Conservation (phyloP, 2,329 filamentous ascomycete genomes). For the Proliferodiscus dingleyae region DNA sequence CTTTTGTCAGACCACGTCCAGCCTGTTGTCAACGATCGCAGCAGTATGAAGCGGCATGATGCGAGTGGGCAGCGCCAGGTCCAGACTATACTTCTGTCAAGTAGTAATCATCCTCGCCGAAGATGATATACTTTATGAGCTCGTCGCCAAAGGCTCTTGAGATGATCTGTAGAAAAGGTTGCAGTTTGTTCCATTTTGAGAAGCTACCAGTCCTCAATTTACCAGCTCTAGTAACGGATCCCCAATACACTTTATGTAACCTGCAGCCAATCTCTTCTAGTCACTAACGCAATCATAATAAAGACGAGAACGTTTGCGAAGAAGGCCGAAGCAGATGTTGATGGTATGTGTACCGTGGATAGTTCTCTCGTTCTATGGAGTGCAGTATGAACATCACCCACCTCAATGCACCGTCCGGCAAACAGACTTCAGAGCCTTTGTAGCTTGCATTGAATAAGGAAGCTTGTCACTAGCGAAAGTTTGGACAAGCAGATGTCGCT, state of each 20-base stretch:
- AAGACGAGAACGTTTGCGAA: conserved; percentile 12
- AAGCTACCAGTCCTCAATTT: conserved; percentile 11
- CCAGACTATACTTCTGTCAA: conserved; percentile 11
- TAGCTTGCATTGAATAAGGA: conserved; percentile 11
- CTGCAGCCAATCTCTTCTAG: conserved; percentile 6
- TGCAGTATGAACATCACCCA: conserved; percentile 4
- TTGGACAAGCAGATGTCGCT: conserved; percentile 13
- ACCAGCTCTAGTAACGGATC: conserved; percentile 10
- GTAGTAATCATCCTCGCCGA: conserved; percentile 12
- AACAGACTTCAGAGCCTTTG: conserved; percentile 11
- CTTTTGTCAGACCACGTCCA: too few species aligned
- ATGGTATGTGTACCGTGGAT: conserved; percentile 12
- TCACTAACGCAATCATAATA: conserved; percentile 8
- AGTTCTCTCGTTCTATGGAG: conserved; percentile 10
- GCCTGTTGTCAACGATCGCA: too few species aligned
- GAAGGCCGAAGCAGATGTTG: conserved; percentile 12
- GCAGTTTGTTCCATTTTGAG: conserved; percentile 8
- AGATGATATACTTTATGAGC: conserved; percentile 11
- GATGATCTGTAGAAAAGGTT: conserved; percentile 8
- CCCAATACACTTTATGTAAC: conserved; percentile 9
- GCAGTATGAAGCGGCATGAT: too few species aligned
- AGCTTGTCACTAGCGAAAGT: conserved; percentile 8
- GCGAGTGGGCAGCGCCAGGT: too few species aligned
- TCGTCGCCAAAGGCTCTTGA: conserved; percentile 11
- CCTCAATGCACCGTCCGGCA: conserved; percentile 12